Evolutionary conservation across 2,329 filamentous ascomycete species (phyloP), one percentile per base, ranked within the genome.

Genomic region (Endoconidiophora laricicola): DNA sequence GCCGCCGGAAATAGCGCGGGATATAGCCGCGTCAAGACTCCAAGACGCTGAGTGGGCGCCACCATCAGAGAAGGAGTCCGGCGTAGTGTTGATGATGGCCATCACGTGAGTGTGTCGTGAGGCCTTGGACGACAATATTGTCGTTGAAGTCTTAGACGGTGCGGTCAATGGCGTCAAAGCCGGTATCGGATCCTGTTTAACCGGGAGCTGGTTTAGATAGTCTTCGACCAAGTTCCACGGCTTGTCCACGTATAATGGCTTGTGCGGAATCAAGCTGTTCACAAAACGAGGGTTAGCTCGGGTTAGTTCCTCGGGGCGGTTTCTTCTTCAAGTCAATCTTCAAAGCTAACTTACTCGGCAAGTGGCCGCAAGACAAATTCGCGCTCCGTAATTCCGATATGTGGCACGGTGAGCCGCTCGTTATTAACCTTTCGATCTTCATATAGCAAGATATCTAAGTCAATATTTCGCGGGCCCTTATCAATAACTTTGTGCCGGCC

Each of bases 31-130:
- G 65, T 14, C 88, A 71, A 1, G 76, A 82, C 10, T 69, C 60
- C 10, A 70, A 65, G 23, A 91, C 70, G 55, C 76, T 69, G 10
- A 65, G 62, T 87, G 75, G 6, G 69, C 60, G 6, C 87, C 87
- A 48, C 87, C 90, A 60, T 96, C 88, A 1, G 90, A 96, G 68
- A 98, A 98, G 7, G 90, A 96, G 66, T 98, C 90, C 0, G 90
- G 90, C 0, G 91, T 96, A 48, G 94, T 68, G 64, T 98, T 98
- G 43, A 96, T 71, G 55, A 98, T 94, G 49, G 84, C 85, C 91
- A 98, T 98, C 57, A 95, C 66, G 43, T 78, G 77, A 0, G 90
- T 95, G 48, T 68, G 70, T 44, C 80, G 74, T 43, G 71, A 69
- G 5, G 71, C 65, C 29, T 69, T 66, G 26, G 78, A 65, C 16